These are phyloP conservation scores for Umbilicus rupestris DNA, from an alignment of 164 flowering plant genomes.

Conservation along the genomic window DNA sequence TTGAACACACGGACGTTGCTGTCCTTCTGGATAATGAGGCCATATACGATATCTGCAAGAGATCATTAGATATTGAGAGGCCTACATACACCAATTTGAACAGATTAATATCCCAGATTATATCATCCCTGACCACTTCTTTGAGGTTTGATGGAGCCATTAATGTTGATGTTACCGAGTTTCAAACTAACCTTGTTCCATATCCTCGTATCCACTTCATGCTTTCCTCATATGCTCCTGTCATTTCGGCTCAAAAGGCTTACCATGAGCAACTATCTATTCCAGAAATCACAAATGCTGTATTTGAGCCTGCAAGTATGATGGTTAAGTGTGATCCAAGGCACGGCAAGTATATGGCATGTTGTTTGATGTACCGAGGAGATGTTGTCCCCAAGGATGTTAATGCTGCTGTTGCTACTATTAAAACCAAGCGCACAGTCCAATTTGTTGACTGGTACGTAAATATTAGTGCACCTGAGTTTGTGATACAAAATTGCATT, in stretches of 20 bases:
- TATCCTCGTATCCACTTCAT: conserved; percentile 51
- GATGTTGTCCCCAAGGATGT: conserved; percentile 46
- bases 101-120: conserved; percentile 33
- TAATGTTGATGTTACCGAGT: conserved; percentile 42
- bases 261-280: conserved; percentile 39
- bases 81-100: conserved; percentile 48
- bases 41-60: conserved; percentile 43
- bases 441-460: conserved; percentile 42
- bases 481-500: not conserved
- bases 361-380: conserved; percentile 43
- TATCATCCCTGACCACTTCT: conserved; percentile 35
- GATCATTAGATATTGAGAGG: conserved; percentile 41
- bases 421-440: conserved; percentile 40
- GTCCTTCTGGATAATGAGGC: conserved; percentile 36
- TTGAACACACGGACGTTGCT: conserved; percentile 20
- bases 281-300: conserved; percentile 40
- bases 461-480: not conserved
- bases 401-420: conserved; percentile 37
- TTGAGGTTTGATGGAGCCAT: conserved; percentile 42
- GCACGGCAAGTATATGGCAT: conserved; percentile 45
- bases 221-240: conserved; percentile 51
- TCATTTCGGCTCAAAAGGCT: conserved; percentile 41
- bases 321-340: conserved; percentile 48
- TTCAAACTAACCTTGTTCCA: conserved; percentile 46
- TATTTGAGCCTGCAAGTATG: conserved; percentile 44